Evolutionary conservation across 106 monocot genomes (phyloP), one percentile per base, ranked within the genome.

Genomic region (Triglochin maritima): DNA sequence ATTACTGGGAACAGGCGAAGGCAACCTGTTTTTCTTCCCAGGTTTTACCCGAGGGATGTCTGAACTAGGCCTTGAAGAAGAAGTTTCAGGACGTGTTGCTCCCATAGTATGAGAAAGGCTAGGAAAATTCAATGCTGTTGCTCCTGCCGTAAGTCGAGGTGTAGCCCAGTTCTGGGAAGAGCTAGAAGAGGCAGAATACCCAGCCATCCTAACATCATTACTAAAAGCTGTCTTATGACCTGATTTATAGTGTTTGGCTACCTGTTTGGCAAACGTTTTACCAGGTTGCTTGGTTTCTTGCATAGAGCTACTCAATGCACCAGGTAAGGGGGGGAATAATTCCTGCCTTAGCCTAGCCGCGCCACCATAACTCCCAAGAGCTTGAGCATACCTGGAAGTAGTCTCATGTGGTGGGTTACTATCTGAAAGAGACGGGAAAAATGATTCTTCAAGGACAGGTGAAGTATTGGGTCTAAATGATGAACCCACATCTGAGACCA

Each of bases 241-340:
- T 13, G 68, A 14, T 10, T 56, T 57, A 2, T 12, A 54, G 10
- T 57, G 55, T 71, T 71, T 59, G 42, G 13, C 60, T 60, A 60
- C 17, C 2, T 57, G 66, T 66, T 53, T 52, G 5, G 70, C 59
- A 70, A 49, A 70, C 17, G 59, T 44, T 14, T 42, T 70, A 15
- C 47, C 58, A 60, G 48, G 4, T n/a, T 65, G 66, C 49, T 67
- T 74, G 2, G 73, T 7, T 60, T 80, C 78, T 44, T 78, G 69
- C 49, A 71, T 74, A 54, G 17, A 59, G 56, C 44, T 79, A 51
- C 60, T 71, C 70, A 70, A 77, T 44, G 71, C 59, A 60, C 88
- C 88, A 60, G 91, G 84, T 43, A 98, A 74, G 60, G 96, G 96
- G 57, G 96, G 96, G 68, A 98, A 98, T 50, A 81, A 83, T 49